Percentiles rank a stretch among this genome's conserved stretches.
phyloP scores from a whole-genome alignment of 495 filamentous ascomycete genomes.

The Durotheca rogersii region DNA sequence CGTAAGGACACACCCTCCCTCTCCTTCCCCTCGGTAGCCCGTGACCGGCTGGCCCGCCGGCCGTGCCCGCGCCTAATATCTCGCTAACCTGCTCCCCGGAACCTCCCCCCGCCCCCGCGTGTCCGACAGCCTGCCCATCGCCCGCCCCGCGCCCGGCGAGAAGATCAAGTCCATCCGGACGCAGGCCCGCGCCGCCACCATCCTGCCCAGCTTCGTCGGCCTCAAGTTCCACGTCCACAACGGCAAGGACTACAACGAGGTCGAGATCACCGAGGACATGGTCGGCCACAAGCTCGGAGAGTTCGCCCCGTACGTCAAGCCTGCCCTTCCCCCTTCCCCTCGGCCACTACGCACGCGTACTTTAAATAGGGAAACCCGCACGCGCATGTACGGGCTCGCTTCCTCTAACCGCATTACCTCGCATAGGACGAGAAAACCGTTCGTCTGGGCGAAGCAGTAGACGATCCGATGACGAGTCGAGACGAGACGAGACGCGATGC shows the following conservation, averaged over 20 bases:
- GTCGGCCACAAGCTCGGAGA: slow-evolving; percentile 97
- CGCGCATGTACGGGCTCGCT: not conserved
- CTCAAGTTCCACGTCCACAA: slow-evolving; percentile 92
- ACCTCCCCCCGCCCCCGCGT: no score
- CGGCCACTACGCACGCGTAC: no score
- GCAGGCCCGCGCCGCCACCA: slow-evolving; percentile 85
- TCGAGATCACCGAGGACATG: slow-evolving; percentile 94
- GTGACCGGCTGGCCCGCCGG: no score
- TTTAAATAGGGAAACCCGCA: no score
- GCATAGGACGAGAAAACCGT: slow-evolving; percentile 79
- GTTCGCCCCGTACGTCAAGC: slow-evolving; percentile 75
- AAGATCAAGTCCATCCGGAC: slow-evolving; percentile 75
- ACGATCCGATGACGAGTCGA: slow-evolving; percentile 56
- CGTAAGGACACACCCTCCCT: slow-evolving; percentile 50
- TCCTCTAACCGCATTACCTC: not conserved
- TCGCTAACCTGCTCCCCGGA: no score
- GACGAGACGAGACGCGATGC: not conserved
- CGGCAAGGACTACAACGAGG: slow-evolving; percentile 88
- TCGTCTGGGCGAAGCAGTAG: slow-evolving; percentile 71
- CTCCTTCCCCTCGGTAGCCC: not conserved
- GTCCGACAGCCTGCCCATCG: slow-evolving; percentile 62
- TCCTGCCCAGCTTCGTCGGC: slow-evolving; percentile 94
- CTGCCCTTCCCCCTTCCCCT: not conserved
- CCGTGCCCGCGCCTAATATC: no score
- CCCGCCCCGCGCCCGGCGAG: slow-evolving; percentile 61